Evolutionary conservation across 1,284 basidiomycete genomes (phyloP).

Genomic region (Erythrobasidium hasegawianum): DNA sequence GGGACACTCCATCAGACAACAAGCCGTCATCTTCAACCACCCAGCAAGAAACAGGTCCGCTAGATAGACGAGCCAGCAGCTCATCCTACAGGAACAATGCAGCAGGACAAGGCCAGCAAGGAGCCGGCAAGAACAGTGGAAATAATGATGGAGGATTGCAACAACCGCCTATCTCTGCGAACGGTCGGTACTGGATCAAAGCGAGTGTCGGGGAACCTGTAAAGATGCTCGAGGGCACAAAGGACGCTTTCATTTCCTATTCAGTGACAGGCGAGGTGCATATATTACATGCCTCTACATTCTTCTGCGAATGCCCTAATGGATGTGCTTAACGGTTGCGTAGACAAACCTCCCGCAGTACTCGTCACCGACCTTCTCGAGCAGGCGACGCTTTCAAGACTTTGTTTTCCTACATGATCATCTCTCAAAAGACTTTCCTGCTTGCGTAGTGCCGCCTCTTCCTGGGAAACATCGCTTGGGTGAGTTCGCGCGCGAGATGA

Average conservation of each 20-base stretch:
- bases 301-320: not conserved
- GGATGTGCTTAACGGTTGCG: not conserved
- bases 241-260: slow-evolving; percentile 94
- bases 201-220: slow-evolving; percentile 79
- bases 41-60: not conserved
- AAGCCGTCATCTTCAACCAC: not conserved
- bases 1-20: slow-evolving; percentile 21
- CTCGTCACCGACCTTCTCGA: slow-evolving; percentile 64
- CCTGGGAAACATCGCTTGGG: slow-evolving; percentile 95
- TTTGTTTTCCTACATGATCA: slow-evolving; percentile 91
- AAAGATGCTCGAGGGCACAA: slow-evolving; percentile 91
- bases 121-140: not conserved
- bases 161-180: slow-evolving; percentile 1
- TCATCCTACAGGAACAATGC: not conserved
- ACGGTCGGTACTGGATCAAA: slow-evolving; percentile 29
- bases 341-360: slow-evolving; percentile 80
- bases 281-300: not conserved
- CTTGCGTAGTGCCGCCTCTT: slow-evolving; percentile 90
- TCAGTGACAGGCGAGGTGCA: slow-evolving; percentile 78
- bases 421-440: slow-evolving; percentile 86
- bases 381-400: slow-evolving; percentile 89
- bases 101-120: not conserved
- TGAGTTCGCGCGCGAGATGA: slow-evolving; percentile 58
- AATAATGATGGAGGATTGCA: slow-evolving; percentile 1
- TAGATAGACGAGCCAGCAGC: not conserved